Percentiles rank a stretch among this genome's conserved stretches.
Evolutionary conservation across 1,284 basidiomycete genomes (phyloP).

Genomic region (Cystobasidiaceae sp.): DNA sequence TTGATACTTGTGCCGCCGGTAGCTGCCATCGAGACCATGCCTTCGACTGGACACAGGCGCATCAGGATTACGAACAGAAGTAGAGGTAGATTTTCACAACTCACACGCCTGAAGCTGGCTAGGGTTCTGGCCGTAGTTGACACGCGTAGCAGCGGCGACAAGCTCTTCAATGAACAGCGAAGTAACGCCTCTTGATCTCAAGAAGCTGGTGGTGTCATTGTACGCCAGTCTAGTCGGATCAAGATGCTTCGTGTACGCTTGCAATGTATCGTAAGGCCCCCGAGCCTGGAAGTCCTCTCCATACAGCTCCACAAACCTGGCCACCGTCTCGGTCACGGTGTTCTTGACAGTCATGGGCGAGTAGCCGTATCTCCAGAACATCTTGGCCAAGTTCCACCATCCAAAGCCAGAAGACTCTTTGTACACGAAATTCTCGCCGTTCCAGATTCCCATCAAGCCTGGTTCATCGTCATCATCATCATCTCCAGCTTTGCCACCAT

Average conservation of each 20-base stretch:
- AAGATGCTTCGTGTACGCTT: constrained; percentile 55
- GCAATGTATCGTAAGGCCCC: constrained; percentile 58
- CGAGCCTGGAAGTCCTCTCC: constrained; percentile 53
- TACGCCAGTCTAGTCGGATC: constrained; percentile 49
- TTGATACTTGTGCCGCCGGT: constrained; percentile 61
- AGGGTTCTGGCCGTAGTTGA: constrained; percentile 79
- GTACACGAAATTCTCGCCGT: constrained; percentile 68
- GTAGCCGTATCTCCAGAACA: constrained; percentile 75
- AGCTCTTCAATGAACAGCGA: constrained; percentile 61
- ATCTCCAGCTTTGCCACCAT: too few species aligned
- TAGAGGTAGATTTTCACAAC: background rate
- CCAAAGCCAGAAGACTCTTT: constrained; percentile 50
- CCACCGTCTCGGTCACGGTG: constrained; percentile 57
- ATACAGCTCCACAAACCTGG: constrained; percentile 60
- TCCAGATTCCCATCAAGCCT: constrained; percentile 65
- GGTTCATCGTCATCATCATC: constrained; percentile 54
- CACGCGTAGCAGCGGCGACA: constrained; percentile 73
- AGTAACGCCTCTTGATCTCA: constrained; percentile 56
- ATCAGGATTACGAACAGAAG: too few species aligned
- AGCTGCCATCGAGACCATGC: constrained; percentile 67
- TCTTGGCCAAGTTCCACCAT: constrained; percentile 70
- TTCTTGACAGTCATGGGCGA: constrained; percentile 57
- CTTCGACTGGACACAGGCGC: constrained; percentile 73
- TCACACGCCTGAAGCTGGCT: constrained; percentile 59
- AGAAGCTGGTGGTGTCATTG: constrained; percentile 55